A percentile compares a stretch with the other conserved stretches of the same genome.
phyloP scores from a whole-genome alignment of 305 asterid genomes.

The Coffea humblotiana region DNA sequence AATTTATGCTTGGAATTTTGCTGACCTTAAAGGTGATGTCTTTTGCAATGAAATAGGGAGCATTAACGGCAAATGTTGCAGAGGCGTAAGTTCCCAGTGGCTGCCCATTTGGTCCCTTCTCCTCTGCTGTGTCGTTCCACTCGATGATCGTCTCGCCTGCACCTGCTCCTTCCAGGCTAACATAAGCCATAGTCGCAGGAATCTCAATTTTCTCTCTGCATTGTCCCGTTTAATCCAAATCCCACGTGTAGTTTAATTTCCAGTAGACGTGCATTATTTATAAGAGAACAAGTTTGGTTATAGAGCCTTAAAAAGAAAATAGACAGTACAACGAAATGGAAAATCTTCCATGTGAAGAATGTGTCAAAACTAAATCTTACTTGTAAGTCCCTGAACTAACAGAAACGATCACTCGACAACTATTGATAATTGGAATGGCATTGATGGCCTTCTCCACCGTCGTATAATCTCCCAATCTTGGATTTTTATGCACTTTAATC shows the following conservation, averaged over 20 bases:
- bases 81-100: conserved; percentile 83
- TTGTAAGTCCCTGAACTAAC: conserved; percentile 70
- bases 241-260: background rate
- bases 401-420: conserved; percentile 68
- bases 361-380: conserved; percentile 27
- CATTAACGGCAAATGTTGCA: conserved; percentile 77
- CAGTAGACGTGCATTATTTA: too few species aligned
- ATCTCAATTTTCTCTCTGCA: conserved; percentile 83
- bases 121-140: conserved; percentile 77
- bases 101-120: conserved; percentile 43
- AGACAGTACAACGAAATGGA: background rate
- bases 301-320: too few species aligned
- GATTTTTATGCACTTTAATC: conserved; percentile 60
- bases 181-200: conserved; percentile 66
- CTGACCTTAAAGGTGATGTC: conserved; percentile 77
- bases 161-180: conserved; percentile 66
- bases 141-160: conserved; percentile 53
- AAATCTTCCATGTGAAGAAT: background rate
- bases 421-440: conserved; percentile 65
- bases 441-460: conserved; percentile 54
- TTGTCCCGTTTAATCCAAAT: conserved; percentile 3
- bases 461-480: conserved; percentile 54
- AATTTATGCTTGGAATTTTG: background rate
- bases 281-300: too few species aligned
- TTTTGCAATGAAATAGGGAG: conserved; percentile 75